Evolutionary conservation across 805 yeast species (phyloP).

Genomic region (Sugiyamaella americana): DNA sequence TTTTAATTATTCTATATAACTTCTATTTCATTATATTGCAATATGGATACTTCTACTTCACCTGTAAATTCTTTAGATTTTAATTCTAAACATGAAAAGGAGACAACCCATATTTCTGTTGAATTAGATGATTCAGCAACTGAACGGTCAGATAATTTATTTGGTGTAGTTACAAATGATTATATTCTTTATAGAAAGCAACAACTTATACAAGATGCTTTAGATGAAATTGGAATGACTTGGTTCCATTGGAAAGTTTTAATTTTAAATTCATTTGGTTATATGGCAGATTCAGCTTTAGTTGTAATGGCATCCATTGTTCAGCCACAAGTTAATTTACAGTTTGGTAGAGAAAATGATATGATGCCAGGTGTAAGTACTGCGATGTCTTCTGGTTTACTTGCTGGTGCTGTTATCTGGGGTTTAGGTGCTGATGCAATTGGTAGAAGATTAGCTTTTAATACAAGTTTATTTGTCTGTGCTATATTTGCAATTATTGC

Average conservation of each 20-base stretch:
- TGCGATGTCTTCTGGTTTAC: constrained; percentile 44
- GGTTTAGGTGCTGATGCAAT: constrained; percentile 50
- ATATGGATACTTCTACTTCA: no score
- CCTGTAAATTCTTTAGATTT: no score
- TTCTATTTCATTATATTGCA: no score
- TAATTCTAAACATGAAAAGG: background rate
- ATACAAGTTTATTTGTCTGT: constrained; percentile 40
- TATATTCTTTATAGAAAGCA: constrained; percentile 8
- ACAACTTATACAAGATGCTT: constrained; percentile 44
- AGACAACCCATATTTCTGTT: background rate
- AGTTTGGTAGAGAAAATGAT: constrained; percentile 34
- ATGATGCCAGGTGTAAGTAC: constrained; percentile 41
- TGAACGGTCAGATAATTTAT: background rate
- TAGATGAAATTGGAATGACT: constrained; percentile 57
- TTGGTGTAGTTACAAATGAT: constrained; percentile 9
- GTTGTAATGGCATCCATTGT: constrained; percentile 42
- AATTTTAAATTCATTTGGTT: constrained; percentile 49
- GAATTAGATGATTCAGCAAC: background rate
- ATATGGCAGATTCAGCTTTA: constrained; percentile 48
- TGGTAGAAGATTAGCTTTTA: constrained; percentile 48
- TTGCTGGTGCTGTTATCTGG: constrained; percentile 48
- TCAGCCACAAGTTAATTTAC: constrained; percentile 40
- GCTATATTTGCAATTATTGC: constrained; percentile 44
- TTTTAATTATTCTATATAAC: no score
- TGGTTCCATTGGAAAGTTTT: constrained; percentile 46